Evolutionary conservation across 371 early-diverging fungal genomes (phyloP).

Genomic region (Neoconidiobolus thromboides): DNA sequence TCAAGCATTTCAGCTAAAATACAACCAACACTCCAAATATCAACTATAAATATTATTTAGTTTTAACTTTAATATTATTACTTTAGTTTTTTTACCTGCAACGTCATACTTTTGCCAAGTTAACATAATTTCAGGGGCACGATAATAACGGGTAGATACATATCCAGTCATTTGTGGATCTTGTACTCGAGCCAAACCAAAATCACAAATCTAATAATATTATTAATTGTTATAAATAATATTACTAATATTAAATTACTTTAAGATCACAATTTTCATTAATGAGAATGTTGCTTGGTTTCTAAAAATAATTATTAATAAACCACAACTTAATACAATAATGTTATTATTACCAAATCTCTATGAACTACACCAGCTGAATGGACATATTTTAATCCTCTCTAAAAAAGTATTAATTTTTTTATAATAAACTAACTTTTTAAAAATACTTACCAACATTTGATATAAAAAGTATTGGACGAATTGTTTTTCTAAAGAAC

Average conservation of each 20-base stretch:
- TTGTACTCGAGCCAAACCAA: slow-evolving; percentile 76
- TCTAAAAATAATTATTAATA: slow-evolving; percentile 12
- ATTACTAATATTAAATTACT: slow-evolving; percentile 17
- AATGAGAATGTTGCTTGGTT: slow-evolving; percentile 87
- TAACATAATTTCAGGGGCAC: slow-evolving; percentile 96
- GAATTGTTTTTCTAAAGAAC: slow-evolving; percentile 91
- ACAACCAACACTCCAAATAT: slow-evolving; percentile 97
- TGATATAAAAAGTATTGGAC: slow-evolving; percentile 98
- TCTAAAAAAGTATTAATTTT: slow-evolving; percentile 15
- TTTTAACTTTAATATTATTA: too few species aligned
- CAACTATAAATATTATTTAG: slow-evolving; percentile 23
- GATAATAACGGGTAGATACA: slow-evolving; percentile 97
- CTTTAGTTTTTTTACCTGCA: slow-evolving; percentile 17
- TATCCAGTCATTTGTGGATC: slow-evolving; percentile 87
- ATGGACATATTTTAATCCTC: slow-evolving; percentile 95
- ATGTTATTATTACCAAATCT: slow-evolving; percentile 31
- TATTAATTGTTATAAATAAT: neutral
- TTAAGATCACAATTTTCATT: slow-evolving; percentile 96
- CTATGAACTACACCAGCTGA: slow-evolving; percentile 94
- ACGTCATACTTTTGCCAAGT: slow-evolving; percentile 87
- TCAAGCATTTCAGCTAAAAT: slow-evolving; percentile 91
- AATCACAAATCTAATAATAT: slow-evolving; percentile 59
- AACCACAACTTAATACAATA: too few species aligned
- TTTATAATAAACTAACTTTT: too few species aligned
- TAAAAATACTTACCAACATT: slow-evolving; percentile 16